phyloP scores from a whole-genome alignment of 768 basidiomycete species.

The Pulveroboletus ravenelii region DNA sequence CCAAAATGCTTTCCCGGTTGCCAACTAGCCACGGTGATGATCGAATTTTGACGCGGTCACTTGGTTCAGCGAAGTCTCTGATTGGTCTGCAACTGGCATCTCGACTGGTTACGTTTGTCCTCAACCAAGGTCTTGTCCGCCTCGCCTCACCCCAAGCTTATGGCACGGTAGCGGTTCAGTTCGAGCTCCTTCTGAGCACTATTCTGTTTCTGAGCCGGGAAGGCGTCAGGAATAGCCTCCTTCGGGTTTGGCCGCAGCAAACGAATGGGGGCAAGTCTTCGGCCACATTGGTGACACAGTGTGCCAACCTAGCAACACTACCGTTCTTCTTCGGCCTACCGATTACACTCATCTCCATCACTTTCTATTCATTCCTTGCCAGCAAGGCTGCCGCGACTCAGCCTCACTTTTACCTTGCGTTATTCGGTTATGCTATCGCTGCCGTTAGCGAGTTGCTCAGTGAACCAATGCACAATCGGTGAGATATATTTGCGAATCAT shows the following conservation, averaged over 20 bases:
- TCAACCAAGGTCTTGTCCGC: slow-evolving; percentile 86
- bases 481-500: slow-evolving; percentile 22
- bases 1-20: slow-evolving; percentile 8
- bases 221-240: slow-evolving; percentile 80
- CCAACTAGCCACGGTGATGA: slow-evolving; percentile 1
- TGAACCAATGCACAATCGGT: slow-evolving; percentile 81
- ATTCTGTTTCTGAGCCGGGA: slow-evolving; percentile 93
- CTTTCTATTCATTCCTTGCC: slow-evolving; percentile 53
- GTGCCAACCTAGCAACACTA: slow-evolving; percentile 50
- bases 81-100: slow-evolving; percentile 85
- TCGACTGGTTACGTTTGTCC: slow-evolving; percentile 75
- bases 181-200: slow-evolving; percentile 86
- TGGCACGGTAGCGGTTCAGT: slow-evolving; percentile 89
- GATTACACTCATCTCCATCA: slow-evolving; percentile 47
- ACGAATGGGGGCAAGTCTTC: slow-evolving; percentile 1
- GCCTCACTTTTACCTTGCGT: slow-evolving; percentile 56
- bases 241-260: slow-evolving; percentile 46
- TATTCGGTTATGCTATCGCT: slow-evolving; percentile 67
- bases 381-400: slow-evolving; percentile 54
- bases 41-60: slow-evolving; percentile 24
- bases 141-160: slow-evolving; percentile 81
- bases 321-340: slow-evolving; percentile 69
- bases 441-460: slow-evolving; percentile 73
- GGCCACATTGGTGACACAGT: slow-evolving; percentile 12
- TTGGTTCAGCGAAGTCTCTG: slow-evolving; percentile 55